phyloP scores from a whole-genome alignment of 2,329 filamentous ascomycete species.

The Xylariaceae sp. region DNA sequence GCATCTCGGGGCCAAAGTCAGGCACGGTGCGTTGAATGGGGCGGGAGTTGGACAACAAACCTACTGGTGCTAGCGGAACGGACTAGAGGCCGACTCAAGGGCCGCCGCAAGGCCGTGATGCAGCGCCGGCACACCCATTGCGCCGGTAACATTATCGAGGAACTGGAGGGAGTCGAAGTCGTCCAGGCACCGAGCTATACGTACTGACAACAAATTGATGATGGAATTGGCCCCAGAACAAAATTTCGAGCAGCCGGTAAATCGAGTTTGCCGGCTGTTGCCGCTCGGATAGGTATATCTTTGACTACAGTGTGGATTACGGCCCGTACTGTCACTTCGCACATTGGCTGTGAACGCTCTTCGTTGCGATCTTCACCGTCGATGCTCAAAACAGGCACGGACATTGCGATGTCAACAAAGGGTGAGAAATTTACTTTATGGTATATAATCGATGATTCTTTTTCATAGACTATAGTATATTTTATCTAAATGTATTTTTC shows the following conservation, averaged over 20 bases:
- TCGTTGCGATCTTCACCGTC: too few relatives aligned
- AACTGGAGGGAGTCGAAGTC: conserved; percentile 3
- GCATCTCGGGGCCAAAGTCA: conserved; percentile 23
- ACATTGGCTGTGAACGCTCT: not conserved
- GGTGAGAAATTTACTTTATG: too few relatives aligned
- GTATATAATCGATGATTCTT: too few relatives aligned
- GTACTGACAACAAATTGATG: not conserved
- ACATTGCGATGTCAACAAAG: not conserved
- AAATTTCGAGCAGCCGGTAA: conserved; percentile 13
- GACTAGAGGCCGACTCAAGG: conserved; percentile 30
- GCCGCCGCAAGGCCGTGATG: conserved; percentile 35
- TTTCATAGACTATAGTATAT: too few relatives aligned
- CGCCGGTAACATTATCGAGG: conserved; percentile 33
- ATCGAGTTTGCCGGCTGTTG: conserved; percentile 15
- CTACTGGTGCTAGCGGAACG: conserved; percentile 44
- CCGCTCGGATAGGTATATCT: not conserved
- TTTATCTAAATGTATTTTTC: too few relatives aligned
- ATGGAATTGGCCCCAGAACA: not conserved
- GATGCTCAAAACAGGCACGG: too few relatives aligned
- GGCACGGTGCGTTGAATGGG: conserved; percentile 8
- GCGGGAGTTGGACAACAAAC: conserved; percentile 11
- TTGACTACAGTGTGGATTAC: not conserved
- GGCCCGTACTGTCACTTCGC: not conserved
- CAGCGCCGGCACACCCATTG: conserved; percentile 52
- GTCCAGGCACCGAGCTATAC: not conserved